These are phyloP conservation scores for Penicillium sp. DNA, from an alignment of 2,329 filamentous ascomycete species.

Conservation along the genomic window DNA sequence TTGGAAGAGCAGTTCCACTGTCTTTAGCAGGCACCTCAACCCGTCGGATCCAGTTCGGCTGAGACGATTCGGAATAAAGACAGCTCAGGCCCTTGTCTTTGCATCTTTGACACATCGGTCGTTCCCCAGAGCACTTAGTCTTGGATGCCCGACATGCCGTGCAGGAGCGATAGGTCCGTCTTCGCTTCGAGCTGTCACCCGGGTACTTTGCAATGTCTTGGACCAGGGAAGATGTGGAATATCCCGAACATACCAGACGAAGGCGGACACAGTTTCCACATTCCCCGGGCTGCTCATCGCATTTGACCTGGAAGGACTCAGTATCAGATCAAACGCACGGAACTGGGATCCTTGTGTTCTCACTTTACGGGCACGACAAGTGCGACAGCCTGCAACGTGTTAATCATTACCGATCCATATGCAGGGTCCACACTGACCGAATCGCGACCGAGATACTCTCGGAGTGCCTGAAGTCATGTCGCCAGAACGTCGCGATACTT, in stretches of 20 bases:
- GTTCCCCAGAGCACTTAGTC: slow-evolving; percentile 23
- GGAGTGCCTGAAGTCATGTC: background rate
- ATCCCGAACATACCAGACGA: slow-evolving; percentile 20
- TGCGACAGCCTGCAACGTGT: slow-evolving; percentile 16
- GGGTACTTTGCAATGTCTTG: background rate
- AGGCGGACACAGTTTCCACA: slow-evolving; percentile 22
- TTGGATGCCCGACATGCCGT: slow-evolving; percentile 19
- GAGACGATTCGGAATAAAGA: slow-evolving; percentile 18
- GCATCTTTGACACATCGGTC: slow-evolving; percentile 19
- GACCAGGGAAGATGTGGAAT: slow-evolving; percentile 8
- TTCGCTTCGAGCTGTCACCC: slow-evolving; percentile 8
- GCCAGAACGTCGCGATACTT: background rate
- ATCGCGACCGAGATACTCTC: slow-evolving; percentile 18
- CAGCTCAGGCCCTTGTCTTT: slow-evolving; percentile 9
- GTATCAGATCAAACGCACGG: background rate
- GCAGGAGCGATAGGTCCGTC: slow-evolving; percentile 22
- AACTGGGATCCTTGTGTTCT: background rate
- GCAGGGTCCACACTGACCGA: slow-evolving; percentile 11
- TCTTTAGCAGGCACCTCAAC: slow-evolving; percentile 4
- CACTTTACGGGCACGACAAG: slow-evolving; percentile 24
- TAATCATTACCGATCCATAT: background rate
- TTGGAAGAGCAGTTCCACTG: background rate
- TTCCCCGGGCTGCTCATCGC: slow-evolving; percentile 18
- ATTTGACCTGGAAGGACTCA: slow-evolving; percentile 17
- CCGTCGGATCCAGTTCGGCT: slow-evolving; percentile 19